Base-by-base conservation (phyloP, 148 eudicot genomes). In the Nepenthes mirabilis region DNA sequence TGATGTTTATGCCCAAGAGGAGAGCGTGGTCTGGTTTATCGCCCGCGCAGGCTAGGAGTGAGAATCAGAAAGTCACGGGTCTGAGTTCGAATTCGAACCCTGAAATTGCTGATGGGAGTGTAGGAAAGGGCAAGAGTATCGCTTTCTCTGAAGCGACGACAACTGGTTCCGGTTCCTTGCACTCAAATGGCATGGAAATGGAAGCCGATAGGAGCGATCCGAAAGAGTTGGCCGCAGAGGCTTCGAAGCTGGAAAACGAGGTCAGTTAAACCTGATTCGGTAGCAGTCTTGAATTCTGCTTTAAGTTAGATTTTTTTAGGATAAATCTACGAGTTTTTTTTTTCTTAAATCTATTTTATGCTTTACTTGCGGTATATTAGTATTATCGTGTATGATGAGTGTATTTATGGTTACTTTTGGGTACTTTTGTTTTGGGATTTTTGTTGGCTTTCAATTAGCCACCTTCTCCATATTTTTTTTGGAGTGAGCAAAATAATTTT, bases 1-100 rank as follows among this genome's bases (percentile, higher is more conserved):
- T 60, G 57, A 91, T 93, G 99, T 79, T 79, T 65, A 86, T 96
- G 34, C 96, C 91, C 3, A 87, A 82, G 66, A 88, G 67, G 66
- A 85, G 77, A 72, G 63, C 73, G 36, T 86, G 84, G 74, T 72
- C 96, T 8, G 80, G 83, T 6, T 84, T 82, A 88, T 68, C 86
- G 43, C 77, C 77, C 48, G 57, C 85, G 5, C 88, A 87, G 32
- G 23, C 23, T 23, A 80, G 80, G 65, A 74, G 57, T 37, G 82
- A 79, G 51, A 77, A 63, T 60, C 71, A 50, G 60, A 73, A 72
- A 47, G 52, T 70, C 49, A 70, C 82, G 54, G 73, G 45, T 40
- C 8, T 40, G 45, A 52, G n/a, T 52, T 71, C 79, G 52, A 72
- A 68, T 71, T 64, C 74, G 6, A 79, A 68, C 68, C 74, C 67